Percentiles rank a stretch among this genome's conserved stretches.
These are phyloP conservation scores for Diplocarpon rosae DNA, from an alignment of 2,329 filamentous ascomycete species.

Conservation along the genomic window DNA sequence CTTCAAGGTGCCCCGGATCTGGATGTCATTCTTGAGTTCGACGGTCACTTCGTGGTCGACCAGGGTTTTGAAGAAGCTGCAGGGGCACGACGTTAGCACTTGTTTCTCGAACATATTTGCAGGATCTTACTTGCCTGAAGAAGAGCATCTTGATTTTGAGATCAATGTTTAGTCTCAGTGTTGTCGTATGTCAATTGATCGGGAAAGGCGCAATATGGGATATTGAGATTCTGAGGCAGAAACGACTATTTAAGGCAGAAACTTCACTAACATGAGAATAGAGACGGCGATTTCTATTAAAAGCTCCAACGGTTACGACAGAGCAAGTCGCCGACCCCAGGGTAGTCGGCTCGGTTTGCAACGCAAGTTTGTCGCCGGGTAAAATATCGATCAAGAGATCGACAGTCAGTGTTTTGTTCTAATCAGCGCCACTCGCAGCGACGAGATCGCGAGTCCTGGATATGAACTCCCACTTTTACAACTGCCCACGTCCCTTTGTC, in stretches of 20 bases:
- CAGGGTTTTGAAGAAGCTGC: conserved; percentile 95
- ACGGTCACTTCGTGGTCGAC: conserved; percentile 96
- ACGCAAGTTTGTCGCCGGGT: too few species aligned
- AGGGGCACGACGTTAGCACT: conserved; percentile 1
- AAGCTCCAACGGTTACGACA: too few species aligned
- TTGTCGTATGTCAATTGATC: conserved; percentile 2
- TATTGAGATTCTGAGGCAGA: neutral
- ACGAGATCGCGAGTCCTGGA: too few species aligned
- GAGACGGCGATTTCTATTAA: too few species aligned
- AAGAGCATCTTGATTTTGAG: conserved; percentile 28
- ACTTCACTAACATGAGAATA: too few species aligned
- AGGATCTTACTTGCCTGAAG: conserved; percentile 26
- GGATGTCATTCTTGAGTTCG: conserved; percentile 98
- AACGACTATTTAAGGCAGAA: too few species aligned
- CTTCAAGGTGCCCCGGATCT: conserved; percentile 89
- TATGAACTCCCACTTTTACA: too few species aligned
- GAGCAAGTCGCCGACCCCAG: too few species aligned
- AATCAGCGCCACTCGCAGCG: too few species aligned
- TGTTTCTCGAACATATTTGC: neutral
- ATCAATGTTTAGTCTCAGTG: neutral
- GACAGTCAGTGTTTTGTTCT: neutral
- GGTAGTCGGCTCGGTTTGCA: too few species aligned
- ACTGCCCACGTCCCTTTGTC: too few species aligned
- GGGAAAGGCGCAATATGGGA: neutral
- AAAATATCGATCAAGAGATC: too few species aligned